Base-by-base conservation (phyloP, 352 stramenopile genomes). In the Blastocystis hominis region DNA sequence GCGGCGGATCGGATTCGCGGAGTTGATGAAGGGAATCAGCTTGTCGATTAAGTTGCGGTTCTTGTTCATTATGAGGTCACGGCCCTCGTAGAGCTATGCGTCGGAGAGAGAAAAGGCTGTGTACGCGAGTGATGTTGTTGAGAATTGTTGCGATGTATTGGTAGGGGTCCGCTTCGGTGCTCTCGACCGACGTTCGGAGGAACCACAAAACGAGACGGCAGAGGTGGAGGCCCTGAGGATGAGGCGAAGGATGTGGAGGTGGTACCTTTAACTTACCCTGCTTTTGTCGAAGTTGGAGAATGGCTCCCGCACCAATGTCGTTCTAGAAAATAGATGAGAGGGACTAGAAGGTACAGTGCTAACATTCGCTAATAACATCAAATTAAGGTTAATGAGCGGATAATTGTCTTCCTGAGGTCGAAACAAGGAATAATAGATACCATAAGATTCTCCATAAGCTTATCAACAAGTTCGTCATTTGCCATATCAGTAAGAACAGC, bases 401-500 rank as follows among this genome's bases (percentile, higher is more conserved):
- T 78, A 78, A 3, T 78, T 53, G 9, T 78, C 68, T 5, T 55
- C 46, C 68, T 78, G 62, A 17, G 2, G 13, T 40, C 38, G 24
- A 59, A 17, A 9, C 2, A 15, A 2, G 47, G 30, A 46, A 78
- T 13, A 10, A 20, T 61, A 30, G 2, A 3, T 17, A 78, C 68
- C 68, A 78, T 78, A 20, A 78, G 47, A 13, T 78, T 78, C 47
- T 78, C 68, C 68, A 78, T 78, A 10, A 78, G 68, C 34, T 78
- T 78, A 24, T 78, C 47, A 17, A 78, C 68, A 20, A 78, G 68
- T 56, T 78, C 68, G 36, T 78, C 47, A 36, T 78, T 78, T 20
- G 68, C 68, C 6, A 78, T 55, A 36, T 78, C 68, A 3, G 68
- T 78, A 2, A 78, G 40, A n/a, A 78, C 68, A 17, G 40, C 3